phyloP scores from a whole-genome alignment of 2,329 filamentous ascomycete genomes.

The Colletotrichum sp. region DNA sequence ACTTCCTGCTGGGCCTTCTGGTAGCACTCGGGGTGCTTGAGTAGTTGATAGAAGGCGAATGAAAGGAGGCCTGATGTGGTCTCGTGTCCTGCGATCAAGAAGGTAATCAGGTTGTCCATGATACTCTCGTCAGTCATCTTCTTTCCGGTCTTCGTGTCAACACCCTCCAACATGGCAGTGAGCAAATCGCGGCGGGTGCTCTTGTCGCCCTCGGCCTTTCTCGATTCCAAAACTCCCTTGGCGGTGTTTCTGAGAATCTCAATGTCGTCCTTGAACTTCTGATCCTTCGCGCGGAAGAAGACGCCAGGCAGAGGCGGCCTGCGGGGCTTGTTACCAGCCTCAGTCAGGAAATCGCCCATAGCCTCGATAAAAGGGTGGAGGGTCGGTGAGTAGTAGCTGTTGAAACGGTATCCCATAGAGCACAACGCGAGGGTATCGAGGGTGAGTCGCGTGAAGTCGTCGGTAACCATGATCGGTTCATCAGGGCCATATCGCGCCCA shows the following conservation, averaged over 20 bases:
- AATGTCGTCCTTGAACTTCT: conserved; percentile 56
- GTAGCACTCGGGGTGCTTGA: conserved; percentile 67
- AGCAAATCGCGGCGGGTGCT: conserved; percentile 62
- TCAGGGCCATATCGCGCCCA: conserved; percentile 50
- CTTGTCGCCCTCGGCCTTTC: conserved; percentile 53
- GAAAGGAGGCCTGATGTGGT: conserved; percentile 72
- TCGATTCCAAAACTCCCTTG: conserved; percentile 61
- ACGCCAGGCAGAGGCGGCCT: conserved; percentile 51
- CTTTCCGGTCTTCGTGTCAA: conserved; percentile 67
- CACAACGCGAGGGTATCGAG: conserved; percentile 68
- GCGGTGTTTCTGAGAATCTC: conserved; percentile 55
- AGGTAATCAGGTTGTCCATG: conserved; percentile 72
- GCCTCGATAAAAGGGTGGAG: conserved; percentile 46
- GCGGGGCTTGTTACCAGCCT: conserved; percentile 54
- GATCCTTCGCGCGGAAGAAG: conserved; percentile 45
- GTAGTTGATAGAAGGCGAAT: conserved; percentile 68
- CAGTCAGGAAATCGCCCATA: conserved; percentile 64
- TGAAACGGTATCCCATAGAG: conserved; percentile 64
- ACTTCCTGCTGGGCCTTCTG: conserved; percentile 70
- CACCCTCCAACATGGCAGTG: conserved; percentile 67
- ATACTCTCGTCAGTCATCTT: conserved; percentile 64
- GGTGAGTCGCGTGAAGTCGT: conserved; percentile 67
- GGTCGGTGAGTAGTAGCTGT: conserved; percentile 60
- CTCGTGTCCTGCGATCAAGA: conserved; percentile 70
- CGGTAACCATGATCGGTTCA: conserved; percentile 54